Percentiles rank a stretch among this genome's conserved stretches.
Evolutionary conservation across 2,329 filamentous ascomycete genomes (phyloP).

Genomic region (Epichloe festucae): DNA sequence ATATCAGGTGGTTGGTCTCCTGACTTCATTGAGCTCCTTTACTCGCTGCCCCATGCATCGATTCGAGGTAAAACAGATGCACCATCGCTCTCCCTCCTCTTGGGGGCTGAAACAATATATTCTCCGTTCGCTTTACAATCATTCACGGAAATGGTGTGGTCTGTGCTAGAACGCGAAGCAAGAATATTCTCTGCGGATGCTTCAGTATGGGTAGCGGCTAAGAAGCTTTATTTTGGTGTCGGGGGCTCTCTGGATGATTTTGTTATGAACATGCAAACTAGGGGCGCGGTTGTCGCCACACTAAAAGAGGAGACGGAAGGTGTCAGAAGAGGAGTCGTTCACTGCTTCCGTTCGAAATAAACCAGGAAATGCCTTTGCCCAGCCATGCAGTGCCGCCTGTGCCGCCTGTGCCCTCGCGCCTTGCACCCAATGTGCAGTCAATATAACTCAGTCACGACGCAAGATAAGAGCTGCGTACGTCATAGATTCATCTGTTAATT

Average conservation of each 20-base stretch:
- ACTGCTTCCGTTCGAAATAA: slow-evolving; percentile 6
- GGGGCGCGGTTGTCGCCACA: slow-evolving; percentile 35
- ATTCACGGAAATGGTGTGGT: slow-evolving; percentile 55
- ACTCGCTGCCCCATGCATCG: slow-evolving; percentile 13
- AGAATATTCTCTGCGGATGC: slow-evolving; percentile 26
- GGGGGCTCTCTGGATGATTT: slow-evolving; percentile 73
- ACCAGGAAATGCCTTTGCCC: not conserved
- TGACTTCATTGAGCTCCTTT: slow-evolving; percentile 48
- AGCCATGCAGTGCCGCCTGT: not conserved
- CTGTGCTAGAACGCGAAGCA: slow-evolving; percentile 38
- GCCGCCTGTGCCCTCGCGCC: not conserved
- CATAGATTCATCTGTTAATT: not conserved
- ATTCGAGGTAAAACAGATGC: not conserved
- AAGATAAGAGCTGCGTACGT: not conserved
- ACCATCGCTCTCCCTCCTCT: slow-evolving; percentile 33
- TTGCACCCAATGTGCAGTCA: not conserved
- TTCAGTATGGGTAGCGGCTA: slow-evolving; percentile 58
- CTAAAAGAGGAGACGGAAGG: slow-evolving; percentile 47
- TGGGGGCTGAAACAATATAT: slow-evolving; percentile 77
- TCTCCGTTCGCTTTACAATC: slow-evolving; percentile 56
- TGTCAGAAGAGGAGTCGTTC: slow-evolving; percentile 48
- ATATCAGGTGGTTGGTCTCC: slow-evolving; percentile 65
- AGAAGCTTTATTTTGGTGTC: slow-evolving; percentile 74
- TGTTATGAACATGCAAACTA: slow-evolving; percentile 34
- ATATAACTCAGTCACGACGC: too few relatives aligned